These are phyloP conservation scores for Naganishia liquefaciens DNA, from an alignment of 1,284 basidiomycete genomes.

Conservation along the genomic window DNA sequence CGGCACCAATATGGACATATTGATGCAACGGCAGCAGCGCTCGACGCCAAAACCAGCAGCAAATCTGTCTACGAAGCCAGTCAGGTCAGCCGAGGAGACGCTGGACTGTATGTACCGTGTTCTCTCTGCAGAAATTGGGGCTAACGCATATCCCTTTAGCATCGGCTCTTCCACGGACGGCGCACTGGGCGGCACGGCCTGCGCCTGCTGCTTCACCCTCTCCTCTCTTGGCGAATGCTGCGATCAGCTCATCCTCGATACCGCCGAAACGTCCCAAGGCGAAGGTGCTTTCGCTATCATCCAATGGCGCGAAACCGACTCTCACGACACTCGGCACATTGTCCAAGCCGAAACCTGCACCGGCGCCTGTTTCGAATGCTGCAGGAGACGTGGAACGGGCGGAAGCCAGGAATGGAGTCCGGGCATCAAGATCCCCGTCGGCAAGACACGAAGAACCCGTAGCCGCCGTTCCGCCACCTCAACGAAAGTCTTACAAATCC, in stretches of 20 bases:
- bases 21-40: slow-evolving; percentile 46
- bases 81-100: slow-evolving; percentile 39
- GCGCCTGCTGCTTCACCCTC: slow-evolving; percentile 32
- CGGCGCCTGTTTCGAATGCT: slow-evolving; percentile 42
- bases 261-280: slow-evolving; percentile 29
- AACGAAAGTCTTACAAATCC: slow-evolving; percentile 8
- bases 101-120: slow-evolving; percentile 40
- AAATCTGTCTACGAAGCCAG: slow-evolving; percentile 38
- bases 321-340: slow-evolving; percentile 26
- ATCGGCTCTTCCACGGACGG: slow-evolving; percentile 71
- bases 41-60: slow-evolving; percentile 38
- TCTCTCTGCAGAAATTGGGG: no score
- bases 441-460: slow-evolving; percentile 10
- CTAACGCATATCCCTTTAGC: slow-evolving; percentile 39
- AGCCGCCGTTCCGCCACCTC: neutral
- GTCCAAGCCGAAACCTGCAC: slow-evolving; percentile 44
- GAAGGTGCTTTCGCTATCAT: slow-evolving; percentile 28
- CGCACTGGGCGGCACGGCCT: slow-evolving; percentile 74
- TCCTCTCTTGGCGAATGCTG: slow-evolving; percentile 13
- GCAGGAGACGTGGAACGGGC: slow-evolving; percentile 33
- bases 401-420: slow-evolving; percentile 1
- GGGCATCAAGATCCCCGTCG: slow-evolving; percentile 18
- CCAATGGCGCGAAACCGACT: slow-evolving; percentile 29
- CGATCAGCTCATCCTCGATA: neutral
- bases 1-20: slow-evolving; percentile 50